Conservation (phyloP, 148 eudicot genomes). For the Silene conica region DNA sequence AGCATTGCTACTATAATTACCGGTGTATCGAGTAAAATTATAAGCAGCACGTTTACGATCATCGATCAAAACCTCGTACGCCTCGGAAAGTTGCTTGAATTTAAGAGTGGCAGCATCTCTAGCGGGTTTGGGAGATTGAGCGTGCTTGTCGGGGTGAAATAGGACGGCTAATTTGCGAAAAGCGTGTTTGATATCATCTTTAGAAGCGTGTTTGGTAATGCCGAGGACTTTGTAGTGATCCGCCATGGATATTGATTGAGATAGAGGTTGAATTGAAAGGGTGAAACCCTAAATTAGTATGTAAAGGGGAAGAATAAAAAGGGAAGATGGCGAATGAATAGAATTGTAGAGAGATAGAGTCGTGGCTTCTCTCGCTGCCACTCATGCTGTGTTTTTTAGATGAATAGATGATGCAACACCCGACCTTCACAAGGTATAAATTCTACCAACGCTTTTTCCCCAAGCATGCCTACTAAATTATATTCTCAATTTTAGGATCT, state of each 20-base stretch:
- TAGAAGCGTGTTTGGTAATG: conserved; percentile 42
- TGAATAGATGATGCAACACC: too few relatives aligned
- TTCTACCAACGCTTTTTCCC: too few relatives aligned
- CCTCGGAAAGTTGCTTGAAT: conserved; percentile 83
- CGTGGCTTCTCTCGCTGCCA: background rate
- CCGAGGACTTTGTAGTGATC: conserved; percentile 81
- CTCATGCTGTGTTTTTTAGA: background rate
- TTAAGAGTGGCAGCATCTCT: conserved; percentile 45
- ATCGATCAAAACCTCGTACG: conserved; percentile 75
- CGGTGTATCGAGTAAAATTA: conserved; percentile 26
- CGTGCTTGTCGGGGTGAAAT: conserved; percentile 91
- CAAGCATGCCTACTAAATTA: too few relatives aligned
- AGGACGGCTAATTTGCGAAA: conserved; percentile 70
- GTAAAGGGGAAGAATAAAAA: background rate
- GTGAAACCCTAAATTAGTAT: background rate
- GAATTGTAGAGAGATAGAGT: background rate
- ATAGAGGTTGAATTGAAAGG: background rate
- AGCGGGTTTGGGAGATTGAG: conserved; percentile 45
- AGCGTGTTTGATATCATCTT: conserved; percentile 69
- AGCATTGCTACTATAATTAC: conserved; percentile 5
- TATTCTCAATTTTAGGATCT: too few relatives aligned
- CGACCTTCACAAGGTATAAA: too few relatives aligned
- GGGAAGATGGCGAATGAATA: conserved; percentile 6
- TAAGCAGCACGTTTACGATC: conserved; percentile 77
- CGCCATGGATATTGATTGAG: conserved; percentile 24